Percentiles rank a stretch among this genome's conserved stretches.
phyloP scores from a whole-genome alignment of 129 eudicot genomes.

The Flaveria bidentis region DNA sequence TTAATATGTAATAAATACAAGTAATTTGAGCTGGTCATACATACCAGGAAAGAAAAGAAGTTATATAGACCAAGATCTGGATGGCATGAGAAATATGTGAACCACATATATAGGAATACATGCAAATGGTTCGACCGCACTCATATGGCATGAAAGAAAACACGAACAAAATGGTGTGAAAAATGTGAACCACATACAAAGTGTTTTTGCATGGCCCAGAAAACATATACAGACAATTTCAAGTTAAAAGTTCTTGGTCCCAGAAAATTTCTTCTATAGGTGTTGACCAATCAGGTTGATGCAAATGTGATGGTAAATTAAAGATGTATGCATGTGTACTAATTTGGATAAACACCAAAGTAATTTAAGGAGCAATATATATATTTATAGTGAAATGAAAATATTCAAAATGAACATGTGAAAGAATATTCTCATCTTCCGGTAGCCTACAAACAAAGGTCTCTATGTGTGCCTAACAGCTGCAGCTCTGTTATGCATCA shows the following conservation, averaged over 20 bases:
- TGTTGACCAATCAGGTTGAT: not conserved
- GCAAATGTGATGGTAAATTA: not conserved
- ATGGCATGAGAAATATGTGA: slow-evolving; percentile 26
- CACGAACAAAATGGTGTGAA: slow-evolving; percentile 1
- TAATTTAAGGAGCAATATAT: not conserved
- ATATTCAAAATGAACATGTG: slow-evolving; percentile 2
- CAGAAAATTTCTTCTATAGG: not conserved
- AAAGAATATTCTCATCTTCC: not conserved
- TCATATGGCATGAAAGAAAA: slow-evolving; percentile 13
- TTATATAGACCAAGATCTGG: slow-evolving; percentile 13
- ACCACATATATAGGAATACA: not conserved
- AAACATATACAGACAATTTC: slow-evolving; percentile 11
- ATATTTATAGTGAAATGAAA: not conserved
- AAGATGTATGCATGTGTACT: not conserved
- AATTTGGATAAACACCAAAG: not conserved
- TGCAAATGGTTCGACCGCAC: not conserved
- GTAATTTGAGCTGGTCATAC: slow-evolving; percentile 2
- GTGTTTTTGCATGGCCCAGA: slow-evolving; percentile 1
- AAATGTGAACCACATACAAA: slow-evolving; percentile 18
- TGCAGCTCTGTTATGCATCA: slow-evolving; percentile 3
- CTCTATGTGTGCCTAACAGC: slow-evolving; percentile 8
- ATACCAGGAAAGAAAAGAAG: not conserved
- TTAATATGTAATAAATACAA: not conserved
- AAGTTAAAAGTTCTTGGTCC: slow-evolving; percentile 3
- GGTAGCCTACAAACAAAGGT: slow-evolving; percentile 13